Conservation (phyloP, 2,329 filamentous ascomycete species). For the Colletotrichum melonis region DNA sequence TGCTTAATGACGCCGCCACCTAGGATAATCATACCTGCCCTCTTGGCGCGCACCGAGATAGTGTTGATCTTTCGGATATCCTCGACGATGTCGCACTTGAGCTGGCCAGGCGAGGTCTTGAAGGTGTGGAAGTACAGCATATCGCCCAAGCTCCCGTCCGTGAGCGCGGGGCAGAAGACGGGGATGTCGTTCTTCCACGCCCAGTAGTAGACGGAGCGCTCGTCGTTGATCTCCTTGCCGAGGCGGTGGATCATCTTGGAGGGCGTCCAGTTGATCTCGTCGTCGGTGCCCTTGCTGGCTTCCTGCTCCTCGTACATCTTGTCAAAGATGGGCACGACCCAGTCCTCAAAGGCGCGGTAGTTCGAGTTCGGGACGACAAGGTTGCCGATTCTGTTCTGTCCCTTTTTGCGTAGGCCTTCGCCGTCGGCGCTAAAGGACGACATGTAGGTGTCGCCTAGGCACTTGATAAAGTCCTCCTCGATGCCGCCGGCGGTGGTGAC, state of each 20-base stretch:
- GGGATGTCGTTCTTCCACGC: conserved; percentile 97
- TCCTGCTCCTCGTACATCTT: conserved; percentile 95
- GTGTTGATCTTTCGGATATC: conserved; percentile 96
- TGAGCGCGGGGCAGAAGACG: conserved; percentile 95
- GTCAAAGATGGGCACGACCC: conserved; percentile 96
- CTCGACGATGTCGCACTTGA: conserved; percentile 91
- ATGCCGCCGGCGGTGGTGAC: conserved; percentile 96
- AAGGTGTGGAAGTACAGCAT: conserved; percentile 99
- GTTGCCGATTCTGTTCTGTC: conserved; percentile 96
- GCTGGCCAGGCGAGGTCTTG: conserved; percentile 83
- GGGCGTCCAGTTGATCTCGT: conserved; percentile 89
- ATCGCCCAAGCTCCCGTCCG: conserved; percentile 93
- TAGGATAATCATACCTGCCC: conserved; percentile 94
- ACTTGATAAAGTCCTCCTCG: conserved; percentile 99
- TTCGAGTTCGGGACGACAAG: conserved; percentile 96
- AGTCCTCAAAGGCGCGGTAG: conserved; percentile 98
- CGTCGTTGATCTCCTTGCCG: conserved; percentile 93
- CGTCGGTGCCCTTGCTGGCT: conserved; percentile 72
- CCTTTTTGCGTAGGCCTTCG: conserved; percentile 81
- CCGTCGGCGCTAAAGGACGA: conserved; percentile 85
- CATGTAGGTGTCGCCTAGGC: conserved; percentile 92
- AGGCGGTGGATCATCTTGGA: conserved; percentile 91
- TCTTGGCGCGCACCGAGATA: conserved; percentile 85
- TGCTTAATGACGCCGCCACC: conserved; percentile 98
- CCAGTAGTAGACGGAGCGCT: conserved; percentile 95